phyloP scores from a whole-genome alignment of 1,284 basidiomycete genomes.

The Coniophora puteana region DNA sequence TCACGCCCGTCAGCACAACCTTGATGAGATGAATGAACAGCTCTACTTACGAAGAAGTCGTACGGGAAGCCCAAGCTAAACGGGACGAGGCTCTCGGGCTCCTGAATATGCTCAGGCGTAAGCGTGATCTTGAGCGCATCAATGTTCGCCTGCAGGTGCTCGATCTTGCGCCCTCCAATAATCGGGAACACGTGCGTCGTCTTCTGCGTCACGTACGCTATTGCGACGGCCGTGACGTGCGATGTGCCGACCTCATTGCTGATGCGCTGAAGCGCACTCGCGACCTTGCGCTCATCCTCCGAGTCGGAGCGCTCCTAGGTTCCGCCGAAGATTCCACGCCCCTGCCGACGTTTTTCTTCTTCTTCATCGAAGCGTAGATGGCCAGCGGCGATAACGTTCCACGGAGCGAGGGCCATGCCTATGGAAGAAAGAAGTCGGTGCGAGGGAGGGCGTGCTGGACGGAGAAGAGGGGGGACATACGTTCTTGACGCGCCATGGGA shows the following conservation, averaged over 20 bases:
- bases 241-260: conserved; percentile 37
- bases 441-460: background rate
- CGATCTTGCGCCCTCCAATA: conserved; percentile 47
- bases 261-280: conserved; percentile 27
- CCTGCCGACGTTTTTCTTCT: conserved; percentile 23
- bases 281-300: conserved; percentile 25
- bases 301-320: conserved; percentile 26
- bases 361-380: conserved; percentile 33
- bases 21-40: conserved; percentile 24
- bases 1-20: conserved; percentile 9
- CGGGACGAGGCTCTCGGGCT: conserved; percentile 35
- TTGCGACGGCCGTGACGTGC: conserved; percentile 32
- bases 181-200: conserved; percentile 47
- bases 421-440: no score
- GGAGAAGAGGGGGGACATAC: conserved; percentile 12
- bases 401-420: conserved; percentile 39
- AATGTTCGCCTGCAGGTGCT: conserved; percentile 45
- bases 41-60: conserved; percentile 35
- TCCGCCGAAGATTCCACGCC: conserved; percentile 11
- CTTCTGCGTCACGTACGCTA: conserved; percentile 49
- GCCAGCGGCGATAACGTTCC: conserved; percentile 34
- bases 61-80: conserved; percentile 44
- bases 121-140: conserved; percentile 43
- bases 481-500: conserved; percentile 46
- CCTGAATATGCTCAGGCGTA: conserved; percentile 38